phyloP scores from a whole-genome alignment of 2,329 filamentous ascomycete species.

The Neonectria hederae region DNA sequence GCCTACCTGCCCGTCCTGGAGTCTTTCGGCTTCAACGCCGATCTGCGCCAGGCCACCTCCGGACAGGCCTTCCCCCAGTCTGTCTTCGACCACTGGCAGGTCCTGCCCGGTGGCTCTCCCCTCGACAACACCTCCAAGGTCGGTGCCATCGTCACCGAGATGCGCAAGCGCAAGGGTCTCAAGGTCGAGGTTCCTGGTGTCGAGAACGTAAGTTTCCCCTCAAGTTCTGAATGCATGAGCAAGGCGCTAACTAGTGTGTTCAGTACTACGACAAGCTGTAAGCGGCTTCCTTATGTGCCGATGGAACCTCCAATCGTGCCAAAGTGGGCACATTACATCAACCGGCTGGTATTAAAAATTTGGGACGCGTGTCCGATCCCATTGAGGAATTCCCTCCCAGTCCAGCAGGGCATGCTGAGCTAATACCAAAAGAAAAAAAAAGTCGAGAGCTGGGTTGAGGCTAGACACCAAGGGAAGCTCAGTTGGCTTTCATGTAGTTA shows the following conservation, averaged over 20 bases:
- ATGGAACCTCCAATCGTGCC: slow-evolving; percentile 58
- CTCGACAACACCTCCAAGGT: slow-evolving; percentile 85
- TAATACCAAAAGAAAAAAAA: slow-evolving; percentile 46
- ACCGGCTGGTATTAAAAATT: slow-evolving; percentile 50
- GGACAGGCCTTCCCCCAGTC: slow-evolving; percentile 99
- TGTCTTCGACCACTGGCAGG: slow-evolving; percentile 99
- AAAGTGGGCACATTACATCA: slow-evolving; percentile 53
- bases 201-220: slow-evolving; percentile 82
- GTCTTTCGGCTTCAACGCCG: slow-evolving; percentile 98
- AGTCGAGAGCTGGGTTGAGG: slow-evolving; percentile 49
- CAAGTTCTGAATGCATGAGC: not conserved
- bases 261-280: slow-evolving; percentile 99
- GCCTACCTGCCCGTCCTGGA: slow-evolving; percentile 96
- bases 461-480: slow-evolving; percentile 51
- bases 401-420: slow-evolving; percentile 44
- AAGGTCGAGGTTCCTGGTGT: slow-evolving; percentile 93
- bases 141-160: slow-evolving; percentile 83
- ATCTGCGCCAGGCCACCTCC: slow-evolving; percentile 91
- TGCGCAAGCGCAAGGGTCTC: slow-evolving; percentile 99
- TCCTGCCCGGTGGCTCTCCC: slow-evolving; percentile 91
- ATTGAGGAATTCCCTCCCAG: slow-evolving; percentile 40
- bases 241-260: slow-evolving; percentile 35
- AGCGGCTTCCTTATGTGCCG: slow-evolving; percentile 56
- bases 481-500: slow-evolving; percentile 55
- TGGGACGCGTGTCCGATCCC: slow-evolving; percentile 42